A percentile compares a stretch with the other conserved stretches of the same genome.
These are phyloP conservation scores for Fusarium ambrosium DNA, from an alignment of 2,329 filamentous ascomycete species.

Conservation along the genomic window DNA sequence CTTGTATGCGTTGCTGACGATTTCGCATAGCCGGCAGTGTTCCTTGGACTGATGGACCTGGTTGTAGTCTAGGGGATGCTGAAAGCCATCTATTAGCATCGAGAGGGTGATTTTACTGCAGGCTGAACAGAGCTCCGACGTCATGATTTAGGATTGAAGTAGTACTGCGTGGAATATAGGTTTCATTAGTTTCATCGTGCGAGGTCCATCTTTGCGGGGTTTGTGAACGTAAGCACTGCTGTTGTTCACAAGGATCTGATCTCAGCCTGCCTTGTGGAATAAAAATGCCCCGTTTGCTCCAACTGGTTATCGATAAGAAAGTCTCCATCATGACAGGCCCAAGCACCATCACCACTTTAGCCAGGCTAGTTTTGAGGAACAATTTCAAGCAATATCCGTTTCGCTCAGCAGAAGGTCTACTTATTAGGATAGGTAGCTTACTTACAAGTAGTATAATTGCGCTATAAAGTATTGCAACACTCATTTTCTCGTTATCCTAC, in stretches of 20 bases:
- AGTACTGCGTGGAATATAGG: neutral
- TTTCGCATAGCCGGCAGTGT: neutral
- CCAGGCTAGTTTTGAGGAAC: neutral
- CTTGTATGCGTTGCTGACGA: conserved; percentile 2
- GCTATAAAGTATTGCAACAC: neutral
- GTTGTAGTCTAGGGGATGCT: neutral
- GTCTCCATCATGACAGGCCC: neutral
- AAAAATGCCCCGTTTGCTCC: neutral
- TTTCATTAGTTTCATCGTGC: neutral
- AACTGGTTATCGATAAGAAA: neutral
- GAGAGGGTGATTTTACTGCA: neutral
- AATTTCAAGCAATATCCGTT: neutral
- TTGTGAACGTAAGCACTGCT: neutral
- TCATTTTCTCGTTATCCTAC: neutral
- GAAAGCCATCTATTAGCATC: neutral
- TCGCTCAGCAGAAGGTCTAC: neutral
- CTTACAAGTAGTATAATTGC: neutral
- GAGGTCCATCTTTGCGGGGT: neutral
- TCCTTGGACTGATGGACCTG: neutral
- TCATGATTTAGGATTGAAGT: neutral
- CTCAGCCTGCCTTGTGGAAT: neutral
- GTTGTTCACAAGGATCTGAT: neutral
- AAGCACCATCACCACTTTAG: neutral
- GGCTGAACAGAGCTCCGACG: neutral
- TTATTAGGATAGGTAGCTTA: neutral